A percentile compares a stretch with the other conserved stretches of the same genome.
Evolutionary conservation across 2,329 filamentous ascomycete genomes (phyloP).

Genomic region (Phaeomoniella chlamydospora): DNA sequence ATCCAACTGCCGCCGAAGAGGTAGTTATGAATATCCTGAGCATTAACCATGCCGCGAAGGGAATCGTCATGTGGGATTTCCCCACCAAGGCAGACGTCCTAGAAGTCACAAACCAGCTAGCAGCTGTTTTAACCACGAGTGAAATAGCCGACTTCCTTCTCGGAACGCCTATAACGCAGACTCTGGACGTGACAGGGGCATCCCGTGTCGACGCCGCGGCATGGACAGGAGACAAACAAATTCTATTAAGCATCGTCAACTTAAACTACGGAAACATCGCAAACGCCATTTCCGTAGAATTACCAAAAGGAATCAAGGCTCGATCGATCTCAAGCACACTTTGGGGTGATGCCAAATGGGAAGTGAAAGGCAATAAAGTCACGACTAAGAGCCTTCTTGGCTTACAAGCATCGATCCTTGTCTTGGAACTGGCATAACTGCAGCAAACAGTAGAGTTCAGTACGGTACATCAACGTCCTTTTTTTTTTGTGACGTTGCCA

Average conservation of each 20-base stretch:
- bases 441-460: no score
- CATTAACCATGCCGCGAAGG: conserved; percentile 36
- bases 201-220: conserved; percentile 23
- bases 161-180: conserved; percentile 12
- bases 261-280: conserved; percentile 12
- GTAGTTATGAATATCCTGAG: conserved; percentile 31
- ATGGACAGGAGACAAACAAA: conserved; percentile 21
- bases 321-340: not conserved
- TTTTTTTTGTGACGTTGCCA: no score
- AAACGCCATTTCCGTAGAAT: not conserved
- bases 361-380: not conserved
- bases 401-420: not conserved
- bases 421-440: not conserved
- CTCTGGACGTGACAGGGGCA: conserved; percentile 12
- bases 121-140: conserved; percentile 20
- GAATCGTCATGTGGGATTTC: conserved; percentile 33
- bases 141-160: conserved; percentile 23
- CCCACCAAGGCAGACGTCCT: conserved; percentile 22
- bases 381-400: not conserved
- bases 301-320: not conserved
- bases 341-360: not conserved
- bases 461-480: no score
- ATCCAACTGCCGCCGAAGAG: conserved; percentile 30
- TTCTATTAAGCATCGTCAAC: conserved; percentile 25
- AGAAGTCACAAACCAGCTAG: conserved; percentile 21